phyloP scores from a whole-genome alignment of 768 basidiomycete genomes.

The Pisolithus tinctorius region DNA sequence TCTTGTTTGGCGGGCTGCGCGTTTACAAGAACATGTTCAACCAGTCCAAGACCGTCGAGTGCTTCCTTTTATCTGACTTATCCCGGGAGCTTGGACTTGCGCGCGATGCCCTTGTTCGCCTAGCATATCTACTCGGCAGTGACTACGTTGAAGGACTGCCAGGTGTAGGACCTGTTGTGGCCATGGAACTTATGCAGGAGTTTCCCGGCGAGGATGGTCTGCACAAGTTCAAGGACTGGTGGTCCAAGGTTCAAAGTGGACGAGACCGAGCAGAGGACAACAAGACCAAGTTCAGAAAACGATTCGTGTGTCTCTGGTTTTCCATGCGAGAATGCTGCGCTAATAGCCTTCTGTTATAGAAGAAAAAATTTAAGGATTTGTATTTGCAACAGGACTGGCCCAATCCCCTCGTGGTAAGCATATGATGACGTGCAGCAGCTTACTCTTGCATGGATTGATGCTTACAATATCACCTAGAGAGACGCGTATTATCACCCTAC shows the following conservation, averaged over 20 bases:
- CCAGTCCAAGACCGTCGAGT: slow-evolving; percentile 97
- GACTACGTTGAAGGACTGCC: slow-evolving; percentile 93
- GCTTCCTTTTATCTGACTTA: slow-evolving; percentile 81
- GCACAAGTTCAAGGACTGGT: slow-evolving; percentile 89
- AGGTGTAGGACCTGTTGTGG: slow-evolving; percentile 92
- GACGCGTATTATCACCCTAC: slow-evolving; percentile 92
- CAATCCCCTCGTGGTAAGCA: slow-evolving; percentile 77
- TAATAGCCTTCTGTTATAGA: slow-evolving; percentile 40
- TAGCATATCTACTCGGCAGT: slow-evolving; percentile 93
- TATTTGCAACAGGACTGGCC: slow-evolving; percentile 86
- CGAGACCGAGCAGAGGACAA: slow-evolving; percentile 73
- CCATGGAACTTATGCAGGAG: slow-evolving; percentile 91
- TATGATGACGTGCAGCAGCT: background rate
- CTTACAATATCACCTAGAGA: slow-evolving; percentile 39
- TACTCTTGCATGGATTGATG: background rate
- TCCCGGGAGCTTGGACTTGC: slow-evolving; percentile 82
- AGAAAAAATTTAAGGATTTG: slow-evolving; percentile 82
- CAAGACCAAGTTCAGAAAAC: slow-evolving; percentile 68
- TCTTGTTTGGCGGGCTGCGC: slow-evolving; percentile 92
- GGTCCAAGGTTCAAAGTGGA: slow-evolving; percentile 87
- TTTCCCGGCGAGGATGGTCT: slow-evolving; percentile 85
- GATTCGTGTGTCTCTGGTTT: slow-evolving; percentile 61
- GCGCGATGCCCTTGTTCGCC: slow-evolving; percentile 75
- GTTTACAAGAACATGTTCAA: slow-evolving; percentile 99
- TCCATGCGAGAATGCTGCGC: slow-evolving; percentile 1